Conservation (phyloP, 768 basidiomycete genomes). For the Lactifluus hygrophoroides region DNA sequence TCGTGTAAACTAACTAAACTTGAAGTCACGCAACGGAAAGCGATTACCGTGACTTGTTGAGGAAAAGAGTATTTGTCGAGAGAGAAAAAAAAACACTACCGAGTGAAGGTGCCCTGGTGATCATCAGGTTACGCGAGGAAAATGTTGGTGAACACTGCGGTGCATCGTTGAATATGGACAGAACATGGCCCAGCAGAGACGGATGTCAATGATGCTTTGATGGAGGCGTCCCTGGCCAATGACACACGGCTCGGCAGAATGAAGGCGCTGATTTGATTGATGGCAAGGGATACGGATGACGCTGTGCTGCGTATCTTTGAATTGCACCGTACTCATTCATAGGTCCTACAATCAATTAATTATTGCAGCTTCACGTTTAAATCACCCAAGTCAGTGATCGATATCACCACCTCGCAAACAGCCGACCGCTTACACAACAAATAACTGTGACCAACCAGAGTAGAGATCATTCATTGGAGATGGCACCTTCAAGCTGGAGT, state of each 20-base stretch:
- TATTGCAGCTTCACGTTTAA: background rate
- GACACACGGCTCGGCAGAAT: too few species aligned
- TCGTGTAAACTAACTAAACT: too few species aligned
- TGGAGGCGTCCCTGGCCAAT: background rate
- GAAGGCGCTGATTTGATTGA: background rate
- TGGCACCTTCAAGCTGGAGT: slow-evolving; percentile 44
- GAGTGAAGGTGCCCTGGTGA: slow-evolving; percentile 2
- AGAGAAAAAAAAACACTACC: background rate
- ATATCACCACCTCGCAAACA: slow-evolving; percentile 4
- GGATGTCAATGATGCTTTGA: background rate
- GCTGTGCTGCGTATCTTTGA: background rate
- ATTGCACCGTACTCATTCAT: too few species aligned
- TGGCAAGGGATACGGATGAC: background rate
- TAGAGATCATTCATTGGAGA: too few species aligned
- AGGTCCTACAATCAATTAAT: too few species aligned
- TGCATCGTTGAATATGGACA: background rate
- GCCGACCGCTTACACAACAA: background rate
- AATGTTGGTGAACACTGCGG: background rate
- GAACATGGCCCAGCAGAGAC: background rate
- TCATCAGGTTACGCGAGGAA: background rate
- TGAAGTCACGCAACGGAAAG: background rate
- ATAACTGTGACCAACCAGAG: too few species aligned
- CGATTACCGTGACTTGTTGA: background rate
- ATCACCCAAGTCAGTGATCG: too few species aligned
- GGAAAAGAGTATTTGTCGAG: background rate